Base-by-base conservation (phyloP, 2,329 filamentous ascomycete genomes). In the Ophiostoma novo-ulmi region DNA sequence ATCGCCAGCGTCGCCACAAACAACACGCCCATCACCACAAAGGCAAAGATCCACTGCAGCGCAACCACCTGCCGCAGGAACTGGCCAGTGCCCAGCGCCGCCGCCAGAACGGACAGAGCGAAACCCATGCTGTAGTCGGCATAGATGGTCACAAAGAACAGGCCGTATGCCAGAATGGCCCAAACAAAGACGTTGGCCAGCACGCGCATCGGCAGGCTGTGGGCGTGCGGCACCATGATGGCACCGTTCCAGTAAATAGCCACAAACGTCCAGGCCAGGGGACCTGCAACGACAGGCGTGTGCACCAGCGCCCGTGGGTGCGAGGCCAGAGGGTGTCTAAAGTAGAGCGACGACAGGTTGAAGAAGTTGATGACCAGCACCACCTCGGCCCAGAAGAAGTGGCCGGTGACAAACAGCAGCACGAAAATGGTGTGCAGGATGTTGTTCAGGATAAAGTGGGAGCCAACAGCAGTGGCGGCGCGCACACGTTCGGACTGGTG, bases 41-140 rank as follows among this genome's bases (percentile, higher is more conserved):
- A 95, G 44, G 93, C 91, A 78, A 97, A 97, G 80, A 96, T 94
- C 93, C 93, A 97, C 81, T 97, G 93, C 74, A 97, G 83, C 7
- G 92, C 91, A 74, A 96, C 84, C 72, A 89, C 80, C 78, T 93
- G 88, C 76, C 85, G 84, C 68, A 88, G 82, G 81, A 96, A 89
- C 79, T 97, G 93, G 17, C 88, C 86, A 20, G 95, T 87, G 14
- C 91, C 92, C 61, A 96, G 87, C 22, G 92, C 87, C 5, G 92
- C 88, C 1, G 88, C 82, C 66, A 96, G 82, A 64, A 93, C 84
- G 75, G 88, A 91, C 75, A 97, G 84, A 70, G 87, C 88, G 78
- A 95, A 92, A 1, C 93, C 92, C 78, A 96, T 90, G 35, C 91
- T 90, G 79, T 89, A 89, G 75, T 90, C 88, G 83, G 91, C 92